Base-by-base conservation (phyloP, 2,329 filamentous ascomycete species). In the Fusarium virguliforme region DNA sequence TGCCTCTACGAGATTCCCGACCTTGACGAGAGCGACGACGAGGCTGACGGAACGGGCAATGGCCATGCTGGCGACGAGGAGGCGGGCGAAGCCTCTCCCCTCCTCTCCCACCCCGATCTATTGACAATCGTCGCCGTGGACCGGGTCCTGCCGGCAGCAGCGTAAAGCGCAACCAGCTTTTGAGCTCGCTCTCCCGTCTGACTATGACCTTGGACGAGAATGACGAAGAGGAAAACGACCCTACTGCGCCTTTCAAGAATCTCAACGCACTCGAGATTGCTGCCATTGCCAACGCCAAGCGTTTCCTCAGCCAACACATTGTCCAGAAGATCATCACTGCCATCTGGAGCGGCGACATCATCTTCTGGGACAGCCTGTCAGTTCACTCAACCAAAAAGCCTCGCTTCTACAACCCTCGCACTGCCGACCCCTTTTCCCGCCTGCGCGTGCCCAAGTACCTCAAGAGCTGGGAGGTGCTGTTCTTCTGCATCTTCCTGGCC, bases 201-300 rank as follows among this genome's bases (percentile, higher is more conserved):
- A 89, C 86, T 28, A 78, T 77, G 75, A 75, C 79, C 48, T 78
- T 77, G 18, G 73, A 74, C 26, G 78, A 79, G 43, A 82, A 82
- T 53, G 68, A 78, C 6, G 76, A 79, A 1, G 83, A 84, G 4
- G 85, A 87, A 4, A 85, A 88, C 8, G 88, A 92, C 55, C 89
- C 92, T 30, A 92, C 91, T 0, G 87, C 89, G 0, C 88, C 90
- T 1, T 97, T 97, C 78, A 89, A 90, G 37, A 90, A 91, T 18
- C 85, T 97, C 53, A 97, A 96, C 78, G 94, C 94, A 2, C 85
- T 98, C 15, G 94, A 97, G 78, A 95, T 97, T 75, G 94, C 94
- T 28, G 91, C 92, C 50, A 90, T 97, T 22, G 91, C 91, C 12
- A 88, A 93, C 64, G 93, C 93, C 32, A 97, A 97, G 82, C 92